Percentiles rank a stretch among this genome's conserved stretches.
Conservation (phyloP, 2,329 filamentous ascomycete genomes). For the Penicillium sclerotiorum region DNA sequence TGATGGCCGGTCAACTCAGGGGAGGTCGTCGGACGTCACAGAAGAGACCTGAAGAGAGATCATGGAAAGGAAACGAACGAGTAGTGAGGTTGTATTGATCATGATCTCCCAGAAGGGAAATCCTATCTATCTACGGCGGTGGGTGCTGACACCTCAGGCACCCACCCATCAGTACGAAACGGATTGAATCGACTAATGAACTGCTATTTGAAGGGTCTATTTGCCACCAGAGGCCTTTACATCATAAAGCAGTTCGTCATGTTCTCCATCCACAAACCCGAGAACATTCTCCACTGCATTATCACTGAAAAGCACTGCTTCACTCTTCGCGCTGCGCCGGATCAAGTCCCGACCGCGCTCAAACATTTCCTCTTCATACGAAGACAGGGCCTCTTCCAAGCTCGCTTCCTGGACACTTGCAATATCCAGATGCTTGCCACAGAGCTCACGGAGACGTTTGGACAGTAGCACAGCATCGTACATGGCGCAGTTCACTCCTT, state of each 20-base stretch:
- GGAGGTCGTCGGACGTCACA: no score
- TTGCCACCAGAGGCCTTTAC: neutral
- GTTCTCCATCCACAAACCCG: neutral
- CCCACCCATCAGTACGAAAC: no score
- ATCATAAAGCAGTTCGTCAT: neutral
- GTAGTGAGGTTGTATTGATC: no score
- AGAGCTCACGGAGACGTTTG: neutral
- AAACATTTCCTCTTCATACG: slow-evolving; percentile 11
- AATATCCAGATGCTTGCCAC: neutral
- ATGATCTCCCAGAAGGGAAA: no score
- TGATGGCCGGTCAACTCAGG: no score
- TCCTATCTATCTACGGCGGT: no score
- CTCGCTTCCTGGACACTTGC: neutral
- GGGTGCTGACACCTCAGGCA: no score
- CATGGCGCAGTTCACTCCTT: slow-evolving; percentile 22
- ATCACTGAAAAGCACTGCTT: slow-evolving; percentile 2
- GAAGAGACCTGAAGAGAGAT: no score
- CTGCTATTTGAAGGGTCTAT: neutral
- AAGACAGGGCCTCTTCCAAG: slow-evolving; percentile 5
- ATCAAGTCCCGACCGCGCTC: slow-evolving; percentile 9
- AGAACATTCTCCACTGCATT: neutral
- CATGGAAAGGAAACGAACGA: no score
- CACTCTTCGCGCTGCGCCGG: slow-evolving; percentile 4
- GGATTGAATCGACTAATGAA: no score
- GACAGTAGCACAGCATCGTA: slow-evolving; percentile 3